phyloP scores from a whole-genome alignment of 108 stramenopile species.

The Conticribra guillardii region DNA sequence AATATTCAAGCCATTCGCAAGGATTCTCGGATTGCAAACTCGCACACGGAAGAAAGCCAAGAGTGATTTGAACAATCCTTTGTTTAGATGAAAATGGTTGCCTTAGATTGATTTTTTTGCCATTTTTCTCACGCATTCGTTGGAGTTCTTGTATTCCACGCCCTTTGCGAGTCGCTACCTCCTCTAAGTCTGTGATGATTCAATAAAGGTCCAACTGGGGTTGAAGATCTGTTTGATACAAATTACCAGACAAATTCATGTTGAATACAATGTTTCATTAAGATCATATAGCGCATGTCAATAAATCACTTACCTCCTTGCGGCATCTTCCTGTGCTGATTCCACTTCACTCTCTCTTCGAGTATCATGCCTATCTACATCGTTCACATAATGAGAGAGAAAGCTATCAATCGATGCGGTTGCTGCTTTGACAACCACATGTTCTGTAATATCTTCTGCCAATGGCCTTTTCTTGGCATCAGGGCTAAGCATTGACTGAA shows the following conservation, averaged over 20 bases:
- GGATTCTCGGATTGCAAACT: too few species aligned
- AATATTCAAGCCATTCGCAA: too few species aligned
- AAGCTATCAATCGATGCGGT: conserved; percentile 61
- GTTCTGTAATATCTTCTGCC: conserved; percentile 63
- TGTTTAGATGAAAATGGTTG: too few species aligned
- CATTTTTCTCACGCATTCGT: not conserved
- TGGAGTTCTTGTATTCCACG: not conserved
- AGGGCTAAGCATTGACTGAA: conserved; percentile 65
- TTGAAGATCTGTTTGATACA: conserved; percentile 12
- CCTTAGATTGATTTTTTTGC: too few species aligned
- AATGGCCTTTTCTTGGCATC: conserved; percentile 52
- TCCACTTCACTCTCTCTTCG: conserved; percentile 48
- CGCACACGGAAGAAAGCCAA: too few species aligned
- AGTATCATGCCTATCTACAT: conserved; percentile 67
- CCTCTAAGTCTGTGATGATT: conserved; percentile 4
- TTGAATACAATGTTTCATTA: not conserved
- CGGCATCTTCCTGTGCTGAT: conserved; percentile 45
- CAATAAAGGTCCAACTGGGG: conserved; percentile 23
- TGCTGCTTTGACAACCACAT: conserved; percentile 39
- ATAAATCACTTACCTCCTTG: conserved; percentile 29
- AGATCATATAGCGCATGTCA: not conserved
- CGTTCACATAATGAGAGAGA: conserved; percentile 71
- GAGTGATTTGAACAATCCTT: too few species aligned
- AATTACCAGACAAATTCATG: not conserved
- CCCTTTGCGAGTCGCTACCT: not conserved